phyloP scores from a whole-genome alignment of 345 rosid species.

The Boechera retrofracta region DNA sequence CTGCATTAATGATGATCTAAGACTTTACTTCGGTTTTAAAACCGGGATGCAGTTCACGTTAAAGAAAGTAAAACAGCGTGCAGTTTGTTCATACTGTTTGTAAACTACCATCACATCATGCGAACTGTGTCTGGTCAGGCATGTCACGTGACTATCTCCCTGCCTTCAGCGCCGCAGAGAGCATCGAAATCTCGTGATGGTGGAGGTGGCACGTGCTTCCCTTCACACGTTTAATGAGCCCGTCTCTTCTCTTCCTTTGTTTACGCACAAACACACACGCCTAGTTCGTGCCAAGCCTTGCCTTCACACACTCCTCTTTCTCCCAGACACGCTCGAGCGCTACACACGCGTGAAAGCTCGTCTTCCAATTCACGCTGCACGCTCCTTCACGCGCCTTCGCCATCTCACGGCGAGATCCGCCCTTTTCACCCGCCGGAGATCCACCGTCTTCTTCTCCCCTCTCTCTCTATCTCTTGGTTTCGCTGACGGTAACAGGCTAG shows the following conservation, averaged over 20 bases:
- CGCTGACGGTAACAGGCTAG: constrained; percentile 18
- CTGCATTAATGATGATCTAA: too few species aligned
- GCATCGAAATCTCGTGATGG: constrained; percentile 47
- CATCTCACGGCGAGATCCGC: constrained; percentile 46
- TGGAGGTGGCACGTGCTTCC: constrained; percentile 52
- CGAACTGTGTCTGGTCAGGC: constrained; percentile 40
- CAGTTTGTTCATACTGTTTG: neutral
- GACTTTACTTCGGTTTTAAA: neutral
- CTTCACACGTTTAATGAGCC: constrained; percentile 45
- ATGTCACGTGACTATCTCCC: constrained; percentile 42
- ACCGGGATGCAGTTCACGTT: constrained; percentile 24
- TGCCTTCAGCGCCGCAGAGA: constrained; percentile 30
- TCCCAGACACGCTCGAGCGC: constrained; percentile 63
- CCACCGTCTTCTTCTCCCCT: constrained; percentile 32
- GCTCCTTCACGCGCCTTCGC: constrained; percentile 57
- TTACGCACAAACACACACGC: constrained; percentile 61
- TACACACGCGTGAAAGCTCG: constrained; percentile 73
- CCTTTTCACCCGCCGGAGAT: constrained; percentile 50
- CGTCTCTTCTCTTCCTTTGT: constrained; percentile 27
- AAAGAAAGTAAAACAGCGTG: constrained; percentile 11
- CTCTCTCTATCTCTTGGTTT: neutral
- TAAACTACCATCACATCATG: constrained; percentile 35
- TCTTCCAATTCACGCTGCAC: constrained; percentile 51
- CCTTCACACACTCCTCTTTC: constrained; percentile 53
- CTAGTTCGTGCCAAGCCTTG: constrained; percentile 75